phyloP scores from a whole-genome alignment of 2,329 filamentous ascomycete genomes.

The Microcyclospora pomicola region DNA sequence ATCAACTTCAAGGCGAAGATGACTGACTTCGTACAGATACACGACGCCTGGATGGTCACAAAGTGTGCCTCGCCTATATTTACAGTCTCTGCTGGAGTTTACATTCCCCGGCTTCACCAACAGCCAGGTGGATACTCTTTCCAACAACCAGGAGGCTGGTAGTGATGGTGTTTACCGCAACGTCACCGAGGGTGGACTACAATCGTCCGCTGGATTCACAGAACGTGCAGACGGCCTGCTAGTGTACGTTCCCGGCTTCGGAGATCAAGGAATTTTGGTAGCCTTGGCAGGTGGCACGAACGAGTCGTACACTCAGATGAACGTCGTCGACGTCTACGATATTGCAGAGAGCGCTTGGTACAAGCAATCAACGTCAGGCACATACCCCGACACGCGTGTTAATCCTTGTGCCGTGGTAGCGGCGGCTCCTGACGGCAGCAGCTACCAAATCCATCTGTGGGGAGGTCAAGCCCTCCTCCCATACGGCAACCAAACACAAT shows the following conservation, averaged over 20 bases:
- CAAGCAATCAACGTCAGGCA: slow-evolving; percentile 52
- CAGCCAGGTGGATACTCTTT: slow-evolving; percentile 44
- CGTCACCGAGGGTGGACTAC: slow-evolving; percentile 57
- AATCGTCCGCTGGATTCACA: slow-evolving; percentile 52
- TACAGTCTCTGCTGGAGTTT: slow-evolving; percentile 63
- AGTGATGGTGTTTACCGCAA: slow-evolving; percentile 54
- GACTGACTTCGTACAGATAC: too few species aligned
- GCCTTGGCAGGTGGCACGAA: slow-evolving; percentile 63
- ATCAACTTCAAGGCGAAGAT: too few species aligned
- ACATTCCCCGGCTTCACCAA: slow-evolving; percentile 60
- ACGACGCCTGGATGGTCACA: slow-evolving; percentile 56
- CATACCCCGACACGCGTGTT: slow-evolving; percentile 44
- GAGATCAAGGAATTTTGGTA: slow-evolving; percentile 59
- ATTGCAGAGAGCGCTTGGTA: slow-evolving; percentile 58
- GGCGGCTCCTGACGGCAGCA: too few species aligned
- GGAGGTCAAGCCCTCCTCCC: too few species aligned
- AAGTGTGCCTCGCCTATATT: slow-evolving; percentile 48
- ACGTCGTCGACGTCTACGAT: slow-evolving; percentile 67
- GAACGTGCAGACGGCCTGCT: slow-evolving; percentile 61
- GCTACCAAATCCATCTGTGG: too few species aligned
- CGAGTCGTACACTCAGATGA: slow-evolving; percentile 54
- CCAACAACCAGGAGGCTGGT: slow-evolving; percentile 42
- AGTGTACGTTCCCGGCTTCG: slow-evolving; percentile 64
- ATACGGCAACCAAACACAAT: too few species aligned
- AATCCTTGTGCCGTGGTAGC: too few species aligned